phyloP scores from a whole-genome alignment of 306 rosid genomes.

The barrel medic (Medicago truncatula) region DNA sequence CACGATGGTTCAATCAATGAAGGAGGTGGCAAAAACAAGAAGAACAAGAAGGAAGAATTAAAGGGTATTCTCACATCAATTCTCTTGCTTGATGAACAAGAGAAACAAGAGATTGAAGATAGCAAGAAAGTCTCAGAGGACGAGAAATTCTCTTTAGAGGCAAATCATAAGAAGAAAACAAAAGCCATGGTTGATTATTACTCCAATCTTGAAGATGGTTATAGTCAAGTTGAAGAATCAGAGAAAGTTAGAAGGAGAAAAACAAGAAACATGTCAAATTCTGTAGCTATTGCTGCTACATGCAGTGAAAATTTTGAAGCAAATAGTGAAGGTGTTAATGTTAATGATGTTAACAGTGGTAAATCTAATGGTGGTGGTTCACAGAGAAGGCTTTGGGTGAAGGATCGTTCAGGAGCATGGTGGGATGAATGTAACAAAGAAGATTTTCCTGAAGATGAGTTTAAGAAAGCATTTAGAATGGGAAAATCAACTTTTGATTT shows the following conservation, averaged over 20 bases:
- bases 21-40: constrained; percentile 14
- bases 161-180: constrained; percentile 56
- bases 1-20: constrained; percentile 8
- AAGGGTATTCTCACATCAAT: constrained; percentile 70
- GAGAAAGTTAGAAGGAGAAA: constrained; percentile 56
- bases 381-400: constrained; percentile 89
- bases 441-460: constrained; percentile 81
- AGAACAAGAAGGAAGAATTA: constrained; percentile 53
- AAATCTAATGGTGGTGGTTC: constrained; percentile 41
- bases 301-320: constrained; percentile 37
- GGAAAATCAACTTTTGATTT: constrained; percentile 73
- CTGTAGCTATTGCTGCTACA: constrained; percentile 43
- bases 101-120: constrained; percentile 55
- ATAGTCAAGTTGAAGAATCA: constrained; percentile 59
- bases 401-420: constrained; percentile 95
- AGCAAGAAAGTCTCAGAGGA: constrained; percentile 53
- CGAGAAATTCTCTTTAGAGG: constrained; percentile 53
- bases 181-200: constrained; percentile 61
- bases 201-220: constrained; percentile 54
- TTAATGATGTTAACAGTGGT: neutral
- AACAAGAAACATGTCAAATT: constrained; percentile 51
- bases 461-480: constrained; percentile 89
- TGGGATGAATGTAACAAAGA: constrained; percentile 92
- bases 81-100: constrained; percentile 64
- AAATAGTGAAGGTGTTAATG: constrained; percentile 18